Conservation (phyloP, 805 yeast species). For the Nakazawaea holstii region DNA sequence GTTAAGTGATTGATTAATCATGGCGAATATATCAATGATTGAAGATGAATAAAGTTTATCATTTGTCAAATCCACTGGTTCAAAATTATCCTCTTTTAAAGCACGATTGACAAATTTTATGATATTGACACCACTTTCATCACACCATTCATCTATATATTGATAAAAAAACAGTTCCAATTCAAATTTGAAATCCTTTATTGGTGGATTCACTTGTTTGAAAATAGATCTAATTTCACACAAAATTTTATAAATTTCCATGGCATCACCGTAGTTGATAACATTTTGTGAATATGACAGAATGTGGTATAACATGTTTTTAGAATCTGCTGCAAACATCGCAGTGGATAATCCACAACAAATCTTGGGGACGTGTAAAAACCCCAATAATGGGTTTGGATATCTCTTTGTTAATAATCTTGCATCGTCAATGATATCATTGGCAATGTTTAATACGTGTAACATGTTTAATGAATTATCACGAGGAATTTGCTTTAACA, state of each 20-base stretch:
- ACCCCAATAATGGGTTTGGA: conserved; percentile 55
- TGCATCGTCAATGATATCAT: conserved; percentile 43
- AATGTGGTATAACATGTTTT: conserved; percentile 44
- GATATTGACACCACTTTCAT: conserved; percentile 39
- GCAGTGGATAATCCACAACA: conserved; percentile 44
- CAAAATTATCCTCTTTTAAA: conserved; percentile 50
- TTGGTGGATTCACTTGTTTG: conserved; percentile 38
- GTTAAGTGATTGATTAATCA: conserved; percentile 51
- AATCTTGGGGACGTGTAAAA: conserved; percentile 44
- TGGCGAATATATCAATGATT: conserved; percentile 59
- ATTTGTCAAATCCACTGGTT: conserved; percentile 40
- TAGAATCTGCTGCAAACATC: conserved; percentile 49
- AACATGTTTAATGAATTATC: conserved; percentile 18
- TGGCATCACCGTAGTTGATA: conserved; percentile 49
- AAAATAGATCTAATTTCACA: conserved; percentile 48
- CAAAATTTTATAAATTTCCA: conserved; percentile 49
- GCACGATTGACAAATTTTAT: conserved; percentile 47
- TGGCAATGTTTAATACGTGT: conserved; percentile 40
- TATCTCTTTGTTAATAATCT: conserved; percentile 53
- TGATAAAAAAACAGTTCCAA: conserved; percentile 53
- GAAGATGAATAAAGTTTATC: conserved; percentile 50
- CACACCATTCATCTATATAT: conserved; percentile 35
- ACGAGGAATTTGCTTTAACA: conserved; percentile 49
- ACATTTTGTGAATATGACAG: conserved; percentile 30
- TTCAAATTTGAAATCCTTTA: conserved; percentile 39